Evolutionary conservation across 2,329 filamentous ascomycete species (phyloP).

Genomic region (Tolypocladium guangdongense): DNA sequence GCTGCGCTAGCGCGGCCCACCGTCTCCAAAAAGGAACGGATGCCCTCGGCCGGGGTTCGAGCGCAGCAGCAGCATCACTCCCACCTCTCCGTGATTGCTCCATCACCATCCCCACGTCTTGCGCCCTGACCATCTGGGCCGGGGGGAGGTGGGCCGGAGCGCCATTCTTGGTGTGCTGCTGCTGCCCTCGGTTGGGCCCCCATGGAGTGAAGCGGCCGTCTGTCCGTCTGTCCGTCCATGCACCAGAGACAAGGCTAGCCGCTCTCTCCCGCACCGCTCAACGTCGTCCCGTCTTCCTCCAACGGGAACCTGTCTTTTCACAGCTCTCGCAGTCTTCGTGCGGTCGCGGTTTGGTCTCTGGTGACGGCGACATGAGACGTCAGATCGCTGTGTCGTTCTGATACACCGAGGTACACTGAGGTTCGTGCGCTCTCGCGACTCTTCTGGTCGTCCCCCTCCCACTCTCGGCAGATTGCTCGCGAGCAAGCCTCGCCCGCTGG

Average conservation of each 20-base stretch:
- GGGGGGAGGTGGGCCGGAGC: no score
- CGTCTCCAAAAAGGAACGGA: slow-evolving; percentile 1
- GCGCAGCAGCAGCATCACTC: not conserved
- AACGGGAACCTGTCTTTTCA: not conserved
- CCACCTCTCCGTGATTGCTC: not conserved
- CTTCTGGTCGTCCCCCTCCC: not conserved
- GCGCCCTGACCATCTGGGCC: not conserved
- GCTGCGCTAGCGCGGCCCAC: not conserved
- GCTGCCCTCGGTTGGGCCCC: no score
- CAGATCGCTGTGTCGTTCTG: not conserved
- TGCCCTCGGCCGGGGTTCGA: not conserved
- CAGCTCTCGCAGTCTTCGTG: not conserved
- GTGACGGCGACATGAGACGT: not conserved
- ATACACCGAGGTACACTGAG: not conserved
- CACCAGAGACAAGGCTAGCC: not conserved
- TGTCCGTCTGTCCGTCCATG: no score
- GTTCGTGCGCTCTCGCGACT: not conserved
- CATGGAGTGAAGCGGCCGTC: not conserved
- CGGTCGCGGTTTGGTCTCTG: not conserved
- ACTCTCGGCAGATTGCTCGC: not conserved
- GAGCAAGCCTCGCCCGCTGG: not conserved
- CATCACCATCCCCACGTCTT: not conserved
- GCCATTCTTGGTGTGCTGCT: no score
- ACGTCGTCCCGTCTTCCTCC: not conserved
- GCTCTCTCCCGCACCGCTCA: not conserved